Percentiles rank a stretch among this genome's conserved stretches.
These are phyloP conservation scores for Blastomyces percursus DNA, from an alignment of 2,329 filamentous ascomycete genomes.

Conservation along the genomic window DNA sequence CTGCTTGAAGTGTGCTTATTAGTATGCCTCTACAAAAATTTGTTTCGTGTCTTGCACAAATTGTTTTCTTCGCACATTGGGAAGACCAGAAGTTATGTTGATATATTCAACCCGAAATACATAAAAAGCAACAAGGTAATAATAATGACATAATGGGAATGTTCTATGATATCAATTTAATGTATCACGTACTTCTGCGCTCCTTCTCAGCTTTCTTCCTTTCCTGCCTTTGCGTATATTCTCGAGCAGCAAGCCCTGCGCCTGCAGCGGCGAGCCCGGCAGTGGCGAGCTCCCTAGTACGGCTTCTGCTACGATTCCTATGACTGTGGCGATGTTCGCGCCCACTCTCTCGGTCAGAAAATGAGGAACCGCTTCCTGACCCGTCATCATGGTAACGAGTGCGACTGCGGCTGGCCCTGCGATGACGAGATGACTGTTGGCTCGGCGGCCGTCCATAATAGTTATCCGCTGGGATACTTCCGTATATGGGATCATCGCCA, in stretches of 20 bases:
- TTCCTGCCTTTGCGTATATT: slow-evolving; percentile 46
- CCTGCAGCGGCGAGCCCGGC: slow-evolving; percentile 48
- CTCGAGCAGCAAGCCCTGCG: slow-evolving; percentile 47
- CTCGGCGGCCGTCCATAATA: slow-evolving; percentile 36
- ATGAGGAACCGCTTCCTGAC: slow-evolving; percentile 28
- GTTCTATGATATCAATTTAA: slow-evolving; percentile 18
- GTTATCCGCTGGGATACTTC: slow-evolving; percentile 40
- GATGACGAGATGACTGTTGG: slow-evolving; percentile 30
- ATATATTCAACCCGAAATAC: background rate
- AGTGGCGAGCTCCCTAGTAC: slow-evolving; percentile 39
- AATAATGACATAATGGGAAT: slow-evolving; percentile 8
- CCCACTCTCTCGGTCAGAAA: slow-evolving; percentile 26
- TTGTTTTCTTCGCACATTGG: background rate
- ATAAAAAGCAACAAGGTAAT: slow-evolving; percentile 1
- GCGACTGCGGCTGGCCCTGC: slow-evolving; percentile 32
- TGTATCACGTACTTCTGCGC: slow-evolving; percentile 35
- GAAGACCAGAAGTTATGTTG: background rate
- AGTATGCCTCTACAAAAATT: background rate
- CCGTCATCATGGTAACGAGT: slow-evolving; percentile 31
- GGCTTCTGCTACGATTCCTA: slow-evolving; percentile 27
- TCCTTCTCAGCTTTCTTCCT: slow-evolving; percentile 46
- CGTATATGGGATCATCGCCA: slow-evolving; percentile 51
- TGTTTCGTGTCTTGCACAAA: background rate
- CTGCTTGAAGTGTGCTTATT: slow-evolving; percentile 14
- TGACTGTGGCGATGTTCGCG: slow-evolving; percentile 23